Evolutionary conservation across 305 asterid genomes (phyloP), one percentile per base, ranked within the genome.

Genomic region (Caryopteris hybrid): DNA sequence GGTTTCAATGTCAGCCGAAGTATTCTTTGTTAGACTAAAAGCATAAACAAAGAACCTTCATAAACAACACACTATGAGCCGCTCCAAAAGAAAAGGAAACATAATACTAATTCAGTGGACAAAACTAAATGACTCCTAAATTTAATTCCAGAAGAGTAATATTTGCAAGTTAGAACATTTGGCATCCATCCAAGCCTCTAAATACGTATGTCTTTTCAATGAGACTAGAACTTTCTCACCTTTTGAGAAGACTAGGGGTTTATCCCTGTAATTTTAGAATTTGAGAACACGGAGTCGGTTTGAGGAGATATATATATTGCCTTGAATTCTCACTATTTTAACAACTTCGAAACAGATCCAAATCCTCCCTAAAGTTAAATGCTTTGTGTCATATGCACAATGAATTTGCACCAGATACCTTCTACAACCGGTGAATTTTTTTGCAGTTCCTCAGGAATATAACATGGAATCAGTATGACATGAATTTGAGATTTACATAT

Each of bases 281-380:
- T 50, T 46, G 20, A 59, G 23, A 36, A 41, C 10, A 51, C 6
- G 6, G 31, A 68, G 27, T 45, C 61, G 11, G 48, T 48, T 38
- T 53, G 27, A 33, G 45, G 60, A 36, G 58, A 66, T 50, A 14
- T 23, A 14, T 23, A n/a, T 6, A 33, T 25, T 51, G 36, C 17
- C 47, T 51, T 42, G 38, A 31, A 20, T 22, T 34, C 47, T 48
- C 68, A 56, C 39, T 25, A 25, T 22, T 64, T 8, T 22, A 69
- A 64, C 59, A 39, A 29, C 41, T 70, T 5, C 12, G 16, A 70
- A 70, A 61, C 46, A 59, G 62, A 34, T 38, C n/a, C 11, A 5
- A 21, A 5, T 60, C 20, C 20, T 60, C 13, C 53, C 68, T 31
- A 51, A 22, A 39, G 48, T 52, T 20, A 45, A 61, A 62, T 43